Evolutionary conservation across 331 rosid genomes (phyloP).

Genomic region (Malus hybrid): DNA sequence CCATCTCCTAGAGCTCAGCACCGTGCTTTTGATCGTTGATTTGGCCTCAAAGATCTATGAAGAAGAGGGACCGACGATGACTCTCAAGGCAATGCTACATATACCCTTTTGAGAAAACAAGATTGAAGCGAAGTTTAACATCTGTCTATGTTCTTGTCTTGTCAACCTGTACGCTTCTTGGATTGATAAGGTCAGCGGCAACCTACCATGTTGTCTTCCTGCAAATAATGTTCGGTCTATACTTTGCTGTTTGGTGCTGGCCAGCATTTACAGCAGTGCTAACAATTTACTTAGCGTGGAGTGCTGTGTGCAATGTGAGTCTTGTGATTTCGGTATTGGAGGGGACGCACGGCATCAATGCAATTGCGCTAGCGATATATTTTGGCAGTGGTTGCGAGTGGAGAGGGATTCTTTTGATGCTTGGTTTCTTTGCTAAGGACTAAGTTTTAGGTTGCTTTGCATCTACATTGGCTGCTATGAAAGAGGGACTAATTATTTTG

Average conservation of each 20-base stretch:
- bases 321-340: slow-evolving; percentile 48
- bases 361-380: slow-evolving; percentile 29
- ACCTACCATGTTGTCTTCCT: slow-evolving; percentile 5
- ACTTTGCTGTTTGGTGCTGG: slow-evolving; percentile 1
- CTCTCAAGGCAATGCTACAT: slow-evolving; percentile 33
- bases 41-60: slow-evolving; percentile 30
- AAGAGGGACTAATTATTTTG: slow-evolving; percentile 5
- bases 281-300: slow-evolving; percentile 37
- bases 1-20: slow-evolving; percentile 34
- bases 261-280: slow-evolving; percentile 15
- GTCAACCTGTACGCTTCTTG: slow-evolving; percentile 17
- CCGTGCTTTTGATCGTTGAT: slow-evolving; percentile 21
- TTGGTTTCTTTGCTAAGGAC: slow-evolving; percentile 43
- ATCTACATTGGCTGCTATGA: slow-evolving; percentile 27
- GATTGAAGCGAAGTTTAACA: slow-evolving; percentile 30
- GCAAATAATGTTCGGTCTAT: not conserved
- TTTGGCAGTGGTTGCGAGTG: slow-evolving; percentile 27
- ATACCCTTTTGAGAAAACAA: slow-evolving; percentile 18
- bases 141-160: slow-evolving; percentile 23
- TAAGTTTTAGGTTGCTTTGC: slow-evolving; percentile 29
- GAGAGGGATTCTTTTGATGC: slow-evolving; percentile 44
- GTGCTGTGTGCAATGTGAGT: slow-evolving; percentile 53
- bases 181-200: slow-evolving; percentile 17
- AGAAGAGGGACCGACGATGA: slow-evolving; percentile 21
- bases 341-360: slow-evolving; percentile 32